These are phyloP conservation scores for Lichtheimia ramosa DNA, from an alignment of 371 early-diverging fungal species.

Conservation along the genomic window DNA sequence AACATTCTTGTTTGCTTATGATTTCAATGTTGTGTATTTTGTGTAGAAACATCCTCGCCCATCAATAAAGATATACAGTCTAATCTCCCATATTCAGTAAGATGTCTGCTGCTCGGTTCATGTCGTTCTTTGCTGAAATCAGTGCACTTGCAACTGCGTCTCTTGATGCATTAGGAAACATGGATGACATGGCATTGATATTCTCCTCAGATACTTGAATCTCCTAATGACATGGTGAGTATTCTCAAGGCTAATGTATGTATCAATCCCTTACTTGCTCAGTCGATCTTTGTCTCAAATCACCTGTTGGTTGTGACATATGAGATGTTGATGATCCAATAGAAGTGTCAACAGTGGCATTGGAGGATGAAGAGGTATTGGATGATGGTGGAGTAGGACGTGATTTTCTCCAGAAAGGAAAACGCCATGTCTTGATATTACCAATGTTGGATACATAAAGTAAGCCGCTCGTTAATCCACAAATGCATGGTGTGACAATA, in stretches of 20 bases:
- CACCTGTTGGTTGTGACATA: background rate
- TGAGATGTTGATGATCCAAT: slow-evolving; percentile 27
- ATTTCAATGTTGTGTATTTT: background rate
- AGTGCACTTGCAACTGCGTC: slow-evolving; percentile 61
- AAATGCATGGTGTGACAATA: slow-evolving; percentile 42
- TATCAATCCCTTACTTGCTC: too few species aligned
- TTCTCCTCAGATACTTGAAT: slow-evolving; percentile 40
- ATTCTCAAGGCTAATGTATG: too few species aligned
- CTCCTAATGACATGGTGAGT: background rate
- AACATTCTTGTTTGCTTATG: background rate
- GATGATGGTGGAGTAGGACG: slow-evolving; percentile 15
- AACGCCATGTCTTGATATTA: slow-evolving; percentile 61
- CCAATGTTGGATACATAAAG: slow-evolving; percentile 60
- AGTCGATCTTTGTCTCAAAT: background rate
- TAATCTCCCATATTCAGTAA: slow-evolving; percentile 34
- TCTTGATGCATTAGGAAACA: slow-evolving; percentile 58
- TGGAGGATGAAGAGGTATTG: slow-evolving; percentile 23
- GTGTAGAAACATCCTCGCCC: slow-evolving; percentile 15
- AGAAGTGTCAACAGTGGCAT: slow-evolving; percentile 35
- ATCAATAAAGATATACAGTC: slow-evolving; percentile 7
- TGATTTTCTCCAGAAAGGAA: slow-evolving; percentile 34
- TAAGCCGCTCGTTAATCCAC: slow-evolving; percentile 63
- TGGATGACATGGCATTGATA: slow-evolving; percentile 47
- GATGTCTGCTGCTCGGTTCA: slow-evolving; percentile 60
- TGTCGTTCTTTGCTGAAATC: slow-evolving; percentile 53